Evolutionary conservation across 805 yeast genomes (phyloP).

Genomic region (Candida pseudoglaebosa): DNA sequence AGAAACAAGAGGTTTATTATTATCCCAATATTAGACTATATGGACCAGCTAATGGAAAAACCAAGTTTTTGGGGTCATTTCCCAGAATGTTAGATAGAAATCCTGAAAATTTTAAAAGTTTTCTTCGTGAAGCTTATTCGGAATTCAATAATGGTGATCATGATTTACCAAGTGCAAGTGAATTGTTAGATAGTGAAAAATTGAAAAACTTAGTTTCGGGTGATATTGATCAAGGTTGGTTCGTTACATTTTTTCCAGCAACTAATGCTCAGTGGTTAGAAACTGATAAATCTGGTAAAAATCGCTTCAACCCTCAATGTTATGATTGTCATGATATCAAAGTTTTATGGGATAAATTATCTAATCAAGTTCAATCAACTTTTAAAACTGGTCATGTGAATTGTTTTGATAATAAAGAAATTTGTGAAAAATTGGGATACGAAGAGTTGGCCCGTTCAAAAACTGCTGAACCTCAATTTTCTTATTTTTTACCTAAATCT

Average conservation of each 20-base stretch:
- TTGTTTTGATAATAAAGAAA: constrained; percentile 46
- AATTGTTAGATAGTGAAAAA: constrained; percentile 34
- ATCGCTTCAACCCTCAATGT: constrained; percentile 37
- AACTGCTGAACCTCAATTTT: constrained; percentile 35
- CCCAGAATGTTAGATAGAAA: constrained; percentile 47
- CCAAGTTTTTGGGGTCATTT: constrained; percentile 35
- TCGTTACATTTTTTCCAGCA: constrained; percentile 68
- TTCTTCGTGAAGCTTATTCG: constrained; percentile 50
- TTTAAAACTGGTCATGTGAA: constrained; percentile 54
- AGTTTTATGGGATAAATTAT: constrained; percentile 54
- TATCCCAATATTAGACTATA: constrained; percentile 75
- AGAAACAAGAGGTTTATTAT: constrained; percentile 53
- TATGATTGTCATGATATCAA: constrained; percentile 49
- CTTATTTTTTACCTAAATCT: constrained; percentile 50
- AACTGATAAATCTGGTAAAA: constrained; percentile 26
- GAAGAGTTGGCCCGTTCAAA: constrained; percentile 20
- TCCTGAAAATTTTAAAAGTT: constrained; percentile 46
- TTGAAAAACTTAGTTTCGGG: constrained; percentile 52
- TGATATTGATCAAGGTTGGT: constrained; percentile 42
- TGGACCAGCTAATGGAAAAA: constrained; percentile 43
- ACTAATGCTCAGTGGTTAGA: constrained; percentile 36
- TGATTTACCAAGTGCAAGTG: constrained; percentile 40
- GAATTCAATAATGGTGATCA: constrained; percentile 39
- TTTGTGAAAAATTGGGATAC: constrained; percentile 54
- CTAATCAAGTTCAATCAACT: constrained; percentile 41